Percentiles rank a stretch among this genome's conserved stretches.
Evolutionary conservation across 2,329 filamentous ascomycete species (phyloP).

Genomic region (Escovopsis sp.): DNA sequence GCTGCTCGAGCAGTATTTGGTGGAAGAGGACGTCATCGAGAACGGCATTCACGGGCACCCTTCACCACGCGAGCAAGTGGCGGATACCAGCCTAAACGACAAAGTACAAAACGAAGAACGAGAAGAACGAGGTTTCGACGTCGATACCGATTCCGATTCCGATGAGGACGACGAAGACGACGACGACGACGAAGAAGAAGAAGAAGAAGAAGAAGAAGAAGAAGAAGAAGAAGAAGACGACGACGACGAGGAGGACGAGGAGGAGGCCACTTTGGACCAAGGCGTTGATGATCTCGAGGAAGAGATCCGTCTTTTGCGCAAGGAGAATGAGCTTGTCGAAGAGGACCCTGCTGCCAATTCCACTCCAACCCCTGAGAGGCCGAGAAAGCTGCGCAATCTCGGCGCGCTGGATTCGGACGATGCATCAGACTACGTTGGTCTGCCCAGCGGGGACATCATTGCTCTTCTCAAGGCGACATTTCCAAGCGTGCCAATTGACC

Average conservation of each 20-base stretch:
- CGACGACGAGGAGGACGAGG: slow-evolving; percentile 8
- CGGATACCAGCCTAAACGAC: too few relatives aligned
- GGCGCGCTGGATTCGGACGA: slow-evolving; percentile 3
- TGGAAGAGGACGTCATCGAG: neutral
- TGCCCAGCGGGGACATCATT: slow-evolving; percentile 16
- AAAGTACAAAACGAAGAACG: neutral
- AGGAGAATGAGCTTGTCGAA: slow-evolving; percentile 22
- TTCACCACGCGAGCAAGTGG: too few relatives aligned
- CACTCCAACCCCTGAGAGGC: neutral
- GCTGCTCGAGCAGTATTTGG: neutral
- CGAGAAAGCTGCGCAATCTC: neutral
- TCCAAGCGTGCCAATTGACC: slow-evolving; percentile 22
- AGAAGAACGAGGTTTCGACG: neutral
- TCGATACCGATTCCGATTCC: slow-evolving; percentile 3
- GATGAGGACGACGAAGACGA: slow-evolving; percentile 9
- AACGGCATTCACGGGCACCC: too few relatives aligned
- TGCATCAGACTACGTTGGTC: slow-evolving; percentile 4
- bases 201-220: slow-evolving; percentile 9
- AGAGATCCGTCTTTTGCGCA: slow-evolving; percentile 28
- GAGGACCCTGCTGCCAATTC: slow-evolving; percentile 9
- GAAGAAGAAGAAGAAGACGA: slow-evolving; percentile 7
- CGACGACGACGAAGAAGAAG: slow-evolving; percentile 4
- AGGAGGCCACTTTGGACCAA: slow-evolving; percentile 4
- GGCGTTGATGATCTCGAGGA: slow-evolving; percentile 13
- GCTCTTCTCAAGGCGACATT: slow-evolving; percentile 28